phyloP scores from a whole-genome alignment of 441 rosid species.

The Adansonia gregorii region DNA sequence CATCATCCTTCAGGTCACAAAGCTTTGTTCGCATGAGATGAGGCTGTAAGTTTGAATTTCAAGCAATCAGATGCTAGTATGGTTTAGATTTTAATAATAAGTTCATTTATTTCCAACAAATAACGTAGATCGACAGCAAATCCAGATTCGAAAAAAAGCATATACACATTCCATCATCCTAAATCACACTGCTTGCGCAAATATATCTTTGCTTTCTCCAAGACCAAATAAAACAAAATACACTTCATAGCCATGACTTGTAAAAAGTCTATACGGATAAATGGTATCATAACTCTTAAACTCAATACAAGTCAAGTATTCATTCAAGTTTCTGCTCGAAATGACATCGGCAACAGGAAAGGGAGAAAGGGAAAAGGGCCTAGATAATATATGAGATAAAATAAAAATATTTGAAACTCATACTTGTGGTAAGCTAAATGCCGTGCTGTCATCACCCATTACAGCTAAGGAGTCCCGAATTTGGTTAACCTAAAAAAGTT shows the following conservation, averaged over 20 bases:
- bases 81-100: background rate
- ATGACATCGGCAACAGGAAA: background rate
- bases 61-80: constrained; percentile 28
- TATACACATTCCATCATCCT: constrained; percentile 14
- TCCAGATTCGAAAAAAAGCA: background rate
- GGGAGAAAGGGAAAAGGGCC: background rate
- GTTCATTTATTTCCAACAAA: background rate
- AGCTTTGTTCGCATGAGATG: constrained; percentile 97
- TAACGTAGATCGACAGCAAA: background rate
- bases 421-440: constrained; percentile 98
- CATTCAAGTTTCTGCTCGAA: background rate
- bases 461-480: constrained; percentile 90
- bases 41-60: constrained; percentile 63
- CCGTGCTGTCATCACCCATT: constrained; percentile 98
- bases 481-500: constrained; percentile 74
- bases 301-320: background rate
- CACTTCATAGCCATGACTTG: background rate
- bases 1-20: constrained; percentile 89
- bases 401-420: constrained; percentile 33
- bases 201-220: background rate
- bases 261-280: background rate
- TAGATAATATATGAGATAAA: background rate
- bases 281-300: background rate
- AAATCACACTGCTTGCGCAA: background rate
- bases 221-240: background rate